A percentile compares a stretch with the other conserved stretches of the same genome.
These are phyloP conservation scores for Candida sakaeoensis DNA, from an alignment of 805 yeast genomes.

Conservation along the genomic window DNA sequence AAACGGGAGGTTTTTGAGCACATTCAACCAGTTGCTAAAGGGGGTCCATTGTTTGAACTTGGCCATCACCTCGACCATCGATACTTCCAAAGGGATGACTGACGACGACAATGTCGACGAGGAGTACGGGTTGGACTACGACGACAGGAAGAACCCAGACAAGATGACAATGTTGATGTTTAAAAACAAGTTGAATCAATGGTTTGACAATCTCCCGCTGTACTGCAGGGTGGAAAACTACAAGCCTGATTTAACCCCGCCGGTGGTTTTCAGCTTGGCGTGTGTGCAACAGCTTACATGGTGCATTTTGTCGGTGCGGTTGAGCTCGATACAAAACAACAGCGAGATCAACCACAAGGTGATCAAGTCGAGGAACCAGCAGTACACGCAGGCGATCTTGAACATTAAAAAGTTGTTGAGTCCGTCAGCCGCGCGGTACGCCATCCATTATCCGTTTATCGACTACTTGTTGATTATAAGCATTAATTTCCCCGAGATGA, in stretches of 20 bases:
- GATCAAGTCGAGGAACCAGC: slow-evolving; percentile 11
- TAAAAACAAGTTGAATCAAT: slow-evolving; percentile 10
- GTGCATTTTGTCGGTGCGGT: slow-evolving; percentile 18
- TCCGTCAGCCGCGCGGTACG: slow-evolving; percentile 5
- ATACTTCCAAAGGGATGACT: slow-evolving; percentile 11
- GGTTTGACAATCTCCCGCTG: slow-evolving; percentile 13
- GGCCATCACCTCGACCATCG: slow-evolving; percentile 20
- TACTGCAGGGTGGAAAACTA: slow-evolving; percentile 14
- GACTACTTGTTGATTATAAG: slow-evolving; percentile 16
- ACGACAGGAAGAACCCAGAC: slow-evolving; percentile 8
- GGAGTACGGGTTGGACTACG: not conserved
- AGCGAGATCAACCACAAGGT: slow-evolving; percentile 8
- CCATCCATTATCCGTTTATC: slow-evolving; percentile 15
- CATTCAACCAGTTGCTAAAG: slow-evolving; percentile 17
- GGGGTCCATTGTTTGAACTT: slow-evolving; percentile 16
- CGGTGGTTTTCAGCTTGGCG: slow-evolving; percentile 17
- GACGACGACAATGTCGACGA: slow-evolving; percentile 3
- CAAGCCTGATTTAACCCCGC: slow-evolving; percentile 9
- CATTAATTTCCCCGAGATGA: slow-evolving; percentile 17
- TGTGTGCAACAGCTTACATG: slow-evolving; percentile 15
- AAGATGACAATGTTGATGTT: slow-evolving; percentile 13
- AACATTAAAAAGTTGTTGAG: slow-evolving; percentile 12
- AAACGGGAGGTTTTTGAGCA: slow-evolving; percentile 19
- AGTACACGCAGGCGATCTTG: slow-evolving; percentile 14
- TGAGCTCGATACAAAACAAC: slow-evolving; percentile 9